Base-by-base conservation (phyloP, 192 early-diverging fungal genomes). In the Obelidium mucronatum region DNA sequence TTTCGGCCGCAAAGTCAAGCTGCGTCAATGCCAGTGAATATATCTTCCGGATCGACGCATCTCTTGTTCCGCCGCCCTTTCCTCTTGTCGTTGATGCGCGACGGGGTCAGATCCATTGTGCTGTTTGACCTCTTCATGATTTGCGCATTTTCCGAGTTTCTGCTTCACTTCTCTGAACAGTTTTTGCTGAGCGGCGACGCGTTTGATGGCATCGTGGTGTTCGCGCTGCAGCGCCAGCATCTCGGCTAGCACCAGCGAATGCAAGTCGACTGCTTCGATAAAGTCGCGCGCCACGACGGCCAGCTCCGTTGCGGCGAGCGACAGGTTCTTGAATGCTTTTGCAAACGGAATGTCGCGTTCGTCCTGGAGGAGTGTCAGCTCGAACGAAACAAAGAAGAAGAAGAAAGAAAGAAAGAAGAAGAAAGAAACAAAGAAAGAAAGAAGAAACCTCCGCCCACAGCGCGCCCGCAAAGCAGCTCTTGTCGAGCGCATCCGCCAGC, bases 391-490 rank as follows among this genome's bases (percentile, higher is more conserved):
- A 11, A 60, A 8, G 8, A 60, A 31, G 8, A 60, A 60, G 33
- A 60, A 60, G 8, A 60, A 22, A 31, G 11, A 31, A 13, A 13
- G 59, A 8, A 13, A 60, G 8, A 60, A 17, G 33, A 52, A 52
- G 51, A 13, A n/a, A n/a, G n/a, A n/a, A n/a, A n/a, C 51, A n/a
- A n/a, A 15, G n/a, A 52, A 15, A 17, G 15, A 17, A 17, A 15
- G 51, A 52, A 52, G 51, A 15, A 11, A 76, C 75, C 75, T 76
- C 75, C 2, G 65, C 48, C 75, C 75, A 76, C n/a, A 76, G 35
- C 6, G 75, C 48, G 33, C 48, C 75, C 13, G 53, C 54, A 24
- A 56, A 58, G 28, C 64, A 40, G 4, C 37, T n/a, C 11, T 42
- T 64, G 2, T 76, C 75, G 17, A 76, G n/a, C 1, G 75, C 19